A percentile compares a stretch with the other conserved stretches of the same genome.
Conservation (phyloP, 179 eudicot species). For the Silene noctiflora region DNA sequence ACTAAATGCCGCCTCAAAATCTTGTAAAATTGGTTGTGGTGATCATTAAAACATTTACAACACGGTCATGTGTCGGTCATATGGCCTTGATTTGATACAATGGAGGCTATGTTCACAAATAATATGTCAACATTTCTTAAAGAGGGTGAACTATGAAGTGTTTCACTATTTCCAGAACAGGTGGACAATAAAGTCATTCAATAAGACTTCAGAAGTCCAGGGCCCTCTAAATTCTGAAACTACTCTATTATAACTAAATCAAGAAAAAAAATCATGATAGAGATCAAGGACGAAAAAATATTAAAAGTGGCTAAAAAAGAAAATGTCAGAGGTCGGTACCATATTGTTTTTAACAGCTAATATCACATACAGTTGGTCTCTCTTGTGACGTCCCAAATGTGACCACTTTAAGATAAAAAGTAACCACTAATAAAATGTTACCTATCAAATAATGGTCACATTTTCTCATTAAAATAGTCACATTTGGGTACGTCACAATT, state of each 20-base stretch:
- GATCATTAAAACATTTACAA: neutral
- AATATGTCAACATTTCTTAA: neutral
- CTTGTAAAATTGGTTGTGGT: neutral
- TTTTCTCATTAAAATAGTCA: too few species aligned
- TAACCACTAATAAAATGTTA: too few species aligned
- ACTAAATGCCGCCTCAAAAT: neutral
- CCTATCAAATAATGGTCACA: too few species aligned
- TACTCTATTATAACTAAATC: neutral
- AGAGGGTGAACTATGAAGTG: neutral
- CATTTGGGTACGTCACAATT: too few species aligned
- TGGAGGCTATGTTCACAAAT: neutral
- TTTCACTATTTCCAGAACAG: neutral
- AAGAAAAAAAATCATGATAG: neutral
- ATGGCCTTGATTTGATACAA: neutral
- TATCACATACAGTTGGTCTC: too few species aligned
- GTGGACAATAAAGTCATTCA: neutral
- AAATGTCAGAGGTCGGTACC: neutral
- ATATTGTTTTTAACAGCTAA: neutral
- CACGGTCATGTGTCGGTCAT: neutral
- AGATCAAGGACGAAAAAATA: constrained; percentile 7
- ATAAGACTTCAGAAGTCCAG: neutral
- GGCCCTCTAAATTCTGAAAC: neutral
- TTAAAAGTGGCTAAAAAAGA: neutral
- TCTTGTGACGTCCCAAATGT: too few species aligned
- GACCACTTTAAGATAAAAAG: too few species aligned